Percentiles rank a stretch among this genome's conserved stretches.
These are phyloP conservation scores for Ophiostoma pallidulum DNA, from an alignment of 2,329 filamentous ascomycete species.

Conservation along the genomic window DNA sequence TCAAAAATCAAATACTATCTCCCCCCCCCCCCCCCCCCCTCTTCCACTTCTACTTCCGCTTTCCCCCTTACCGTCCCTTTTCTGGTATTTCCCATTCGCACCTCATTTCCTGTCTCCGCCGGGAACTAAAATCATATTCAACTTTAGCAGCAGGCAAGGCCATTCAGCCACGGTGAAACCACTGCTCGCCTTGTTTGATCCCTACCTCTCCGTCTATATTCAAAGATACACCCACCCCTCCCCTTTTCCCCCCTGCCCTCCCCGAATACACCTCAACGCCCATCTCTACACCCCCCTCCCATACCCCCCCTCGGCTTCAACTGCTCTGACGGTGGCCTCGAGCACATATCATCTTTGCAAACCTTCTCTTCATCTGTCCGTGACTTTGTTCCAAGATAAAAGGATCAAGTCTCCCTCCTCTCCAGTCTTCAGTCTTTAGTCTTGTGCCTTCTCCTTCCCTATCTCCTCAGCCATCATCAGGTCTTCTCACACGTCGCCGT, in stretches of 20 bases:
- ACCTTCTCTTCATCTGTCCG: background rate
- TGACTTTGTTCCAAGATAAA: conserved; percentile 8
- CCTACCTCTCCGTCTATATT: too few species aligned
- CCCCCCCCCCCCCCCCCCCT: background rate
- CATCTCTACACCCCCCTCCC: background rate
- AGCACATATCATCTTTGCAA: background rate
- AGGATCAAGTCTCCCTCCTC: conserved; percentile 11
- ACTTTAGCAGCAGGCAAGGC: too few species aligned
- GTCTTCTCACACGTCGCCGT: too few species aligned
- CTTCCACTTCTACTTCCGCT: background rate
- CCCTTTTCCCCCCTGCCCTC: background rate
- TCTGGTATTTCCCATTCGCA: too few species aligned
- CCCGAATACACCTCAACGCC: background rate
- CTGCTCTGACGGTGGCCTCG: conserved; percentile 4
- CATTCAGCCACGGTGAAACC: too few species aligned
- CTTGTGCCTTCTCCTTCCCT: conserved; percentile 14
- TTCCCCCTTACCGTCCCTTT: background rate
- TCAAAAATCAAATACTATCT: background rate
- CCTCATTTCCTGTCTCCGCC: too few species aligned
- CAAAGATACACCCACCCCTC: background rate
- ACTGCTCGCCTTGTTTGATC: too few species aligned
- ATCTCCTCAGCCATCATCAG: conserved; percentile 3
- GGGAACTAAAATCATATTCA: too few species aligned
- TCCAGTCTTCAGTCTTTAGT: too few species aligned
- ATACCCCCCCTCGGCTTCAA: background rate